A percentile compares a stretch with the other conserved stretches of the same genome.
Evolutionary conservation across 148 eudicot genomes (phyloP).

Genomic region (Euryodendron excelsum): DNA sequence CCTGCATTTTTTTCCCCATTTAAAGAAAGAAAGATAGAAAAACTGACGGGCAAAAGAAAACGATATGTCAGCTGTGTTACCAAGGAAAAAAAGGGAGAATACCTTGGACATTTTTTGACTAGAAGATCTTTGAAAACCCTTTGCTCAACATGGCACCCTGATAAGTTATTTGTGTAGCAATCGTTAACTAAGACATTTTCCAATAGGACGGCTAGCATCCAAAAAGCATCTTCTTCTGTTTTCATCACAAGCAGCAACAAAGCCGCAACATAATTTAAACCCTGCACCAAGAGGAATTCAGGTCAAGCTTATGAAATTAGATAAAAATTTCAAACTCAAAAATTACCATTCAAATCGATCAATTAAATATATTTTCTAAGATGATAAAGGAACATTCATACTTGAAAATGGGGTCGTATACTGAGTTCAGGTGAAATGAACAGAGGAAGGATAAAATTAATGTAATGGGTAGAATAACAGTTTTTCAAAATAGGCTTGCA

Average conservation of each 20-base stretch:
- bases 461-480: no score
- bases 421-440: no score
- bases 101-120: constrained; percentile 76
- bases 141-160: constrained; percentile 95
- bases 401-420: no score
- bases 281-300: constrained; percentile 42
- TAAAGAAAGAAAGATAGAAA: not conserved
- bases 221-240: constrained; percentile 95
- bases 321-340: no score
- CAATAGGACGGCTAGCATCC: constrained; percentile 90
- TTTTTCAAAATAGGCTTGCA: no score
- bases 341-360: not conserved
- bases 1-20: constrained; percentile 42
- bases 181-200: constrained; percentile 83
- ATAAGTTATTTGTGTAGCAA: constrained; percentile 73
- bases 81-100: constrained; percentile 15
- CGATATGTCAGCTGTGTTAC: not conserved
- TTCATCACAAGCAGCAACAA: constrained; percentile 83
- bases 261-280: constrained; percentile 91
- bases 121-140: constrained; percentile 85
- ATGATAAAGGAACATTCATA: not conserved
- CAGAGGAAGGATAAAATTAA: no score
- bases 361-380: not conserved
- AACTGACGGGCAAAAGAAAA: not conserved
- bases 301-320: no score